Evolutionary conservation across 257 asterid species (phyloP).

Genomic region (Solanum gandarillasii): DNA sequence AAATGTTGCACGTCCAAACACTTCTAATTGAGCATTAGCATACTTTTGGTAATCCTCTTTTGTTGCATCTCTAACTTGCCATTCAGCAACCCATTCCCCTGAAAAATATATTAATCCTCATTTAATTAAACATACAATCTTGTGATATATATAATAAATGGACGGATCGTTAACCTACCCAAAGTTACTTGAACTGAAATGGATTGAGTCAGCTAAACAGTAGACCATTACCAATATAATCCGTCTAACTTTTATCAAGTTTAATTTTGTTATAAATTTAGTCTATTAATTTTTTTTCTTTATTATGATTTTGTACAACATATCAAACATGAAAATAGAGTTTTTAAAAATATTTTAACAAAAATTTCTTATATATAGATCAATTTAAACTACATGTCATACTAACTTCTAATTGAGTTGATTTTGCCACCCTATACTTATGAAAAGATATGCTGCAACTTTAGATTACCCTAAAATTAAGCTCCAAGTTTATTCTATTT

Average conservation of each 20-base stretch:
- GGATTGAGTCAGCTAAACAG: not conserved
- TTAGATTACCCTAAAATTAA: not conserved
- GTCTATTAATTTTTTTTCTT: no score
- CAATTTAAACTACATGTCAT: no score
- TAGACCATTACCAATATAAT: no score
- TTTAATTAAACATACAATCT: not conserved
- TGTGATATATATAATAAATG: not conserved
- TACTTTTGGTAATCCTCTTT: slow-evolving; percentile 45
- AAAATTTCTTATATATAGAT: no score
- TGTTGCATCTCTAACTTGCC: slow-evolving; percentile 35
- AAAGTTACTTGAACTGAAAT: no score
- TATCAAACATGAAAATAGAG: not conserved
- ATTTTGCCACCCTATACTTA: not conserved
- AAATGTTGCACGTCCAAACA: slow-evolving; percentile 43
- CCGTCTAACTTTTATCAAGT: not conserved
- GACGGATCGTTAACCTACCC: not conserved
- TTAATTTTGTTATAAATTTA: no score
- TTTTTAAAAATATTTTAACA: no score
- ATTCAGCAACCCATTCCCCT: slow-evolving; percentile 87
- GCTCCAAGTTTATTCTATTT: not conserved
- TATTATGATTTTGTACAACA: not conserved
- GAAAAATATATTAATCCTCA: not conserved
- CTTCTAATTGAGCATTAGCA: slow-evolving; percentile 45
- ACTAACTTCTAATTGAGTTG: not conserved
- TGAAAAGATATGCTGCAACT: not conserved